Conservation (phyloP, 2,329 filamentous ascomycete species). For the Didymella sp. region DNA sequence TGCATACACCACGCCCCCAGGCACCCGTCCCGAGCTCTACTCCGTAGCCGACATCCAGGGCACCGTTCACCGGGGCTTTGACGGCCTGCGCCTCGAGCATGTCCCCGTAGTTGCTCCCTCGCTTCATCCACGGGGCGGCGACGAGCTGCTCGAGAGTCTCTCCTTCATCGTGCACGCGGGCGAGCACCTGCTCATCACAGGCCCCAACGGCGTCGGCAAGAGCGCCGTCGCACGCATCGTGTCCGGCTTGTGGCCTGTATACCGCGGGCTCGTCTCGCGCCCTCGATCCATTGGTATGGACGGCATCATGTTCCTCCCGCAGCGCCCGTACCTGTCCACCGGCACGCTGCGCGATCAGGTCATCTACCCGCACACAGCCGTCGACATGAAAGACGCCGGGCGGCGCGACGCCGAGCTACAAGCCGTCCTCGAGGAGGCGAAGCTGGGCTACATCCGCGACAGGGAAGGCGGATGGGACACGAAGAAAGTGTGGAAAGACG, state of each 20-base stretch:
- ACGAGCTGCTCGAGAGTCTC: constrained; percentile 86
- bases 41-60: constrained; percentile 91
- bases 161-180: constrained; percentile 89
- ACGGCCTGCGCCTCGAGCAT: constrained; percentile 90
- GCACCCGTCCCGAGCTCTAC: constrained; percentile 77
- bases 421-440: constrained; percentile 79
- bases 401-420: constrained; percentile 80
- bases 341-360: constrained; percentile 96
- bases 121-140: constrained; percentile 87
- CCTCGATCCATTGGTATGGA: constrained; percentile 82
- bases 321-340: constrained; percentile 88
- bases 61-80: constrained; percentile 92
- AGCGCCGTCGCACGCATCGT: constrained; percentile 85
- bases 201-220: constrained; percentile 94
- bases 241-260: constrained; percentile 94
- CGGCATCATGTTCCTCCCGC: constrained; percentile 98
- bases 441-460: constrained; percentile 85
- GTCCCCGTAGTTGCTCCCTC: constrained; percentile 91
- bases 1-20: constrained; percentile 76
- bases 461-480: constrained; percentile 97
- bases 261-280: constrained; percentile 87
- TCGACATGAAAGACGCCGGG: constrained; percentile 87
- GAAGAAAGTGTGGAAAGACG: constrained; percentile 97
- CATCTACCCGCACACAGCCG: constrained; percentile 93
- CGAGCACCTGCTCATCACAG: constrained; percentile 93